Base-by-base conservation (phyloP, 2,329 filamentous ascomycete species). In the Biscogniauxia mediterranea region DNA sequence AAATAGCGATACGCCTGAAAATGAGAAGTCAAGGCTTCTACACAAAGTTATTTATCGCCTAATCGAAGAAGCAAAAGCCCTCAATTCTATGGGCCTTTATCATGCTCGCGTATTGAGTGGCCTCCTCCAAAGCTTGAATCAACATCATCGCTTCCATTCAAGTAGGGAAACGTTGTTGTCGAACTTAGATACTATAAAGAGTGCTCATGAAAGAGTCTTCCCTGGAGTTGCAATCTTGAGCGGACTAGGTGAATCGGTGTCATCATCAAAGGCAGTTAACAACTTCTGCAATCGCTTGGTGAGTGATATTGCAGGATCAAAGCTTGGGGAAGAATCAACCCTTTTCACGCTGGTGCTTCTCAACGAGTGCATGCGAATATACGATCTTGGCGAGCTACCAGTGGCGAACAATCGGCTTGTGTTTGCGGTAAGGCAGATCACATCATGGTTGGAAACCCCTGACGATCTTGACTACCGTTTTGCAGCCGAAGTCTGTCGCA, bases 401-500 rank as follows among this genome's bases (percentile, higher is more conserved):
- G 81, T 87, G 1, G 82, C 84, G 1, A 85, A 83, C 52, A 87
- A 93, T 69, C 85, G 93, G 23, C 76, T 95, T 2, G 86, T 97
- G 0, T 95, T 97, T 76, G 87, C 94, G 8, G 86, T 94, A 51
- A 91, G 90, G 71, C 89, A 93, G 64, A 82, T 97, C 7, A 83
- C 90, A 0, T 83, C 86, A 8, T 93, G 90, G 85, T 78, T 93
- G 0, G 83, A 88, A 15, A 80, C 80, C 0, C 72, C 78, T 0
- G 76, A 81, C 17, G 74, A 76, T 1, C 62, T 85, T 1, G 75
- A 79, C 21, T 70, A 75, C n/a, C 74, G 75, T 58, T 64, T 85
- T n/a, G 73, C 78, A 62, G 72, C 81, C 28, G 77, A 85, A 77
- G 75, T 82, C 64, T 84, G 86, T 71, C 77, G 87, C 68, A 81